phyloP scores from a whole-genome alignment of 495 filamentous ascomycete genomes.

The Apodospora peruviana region DNA sequence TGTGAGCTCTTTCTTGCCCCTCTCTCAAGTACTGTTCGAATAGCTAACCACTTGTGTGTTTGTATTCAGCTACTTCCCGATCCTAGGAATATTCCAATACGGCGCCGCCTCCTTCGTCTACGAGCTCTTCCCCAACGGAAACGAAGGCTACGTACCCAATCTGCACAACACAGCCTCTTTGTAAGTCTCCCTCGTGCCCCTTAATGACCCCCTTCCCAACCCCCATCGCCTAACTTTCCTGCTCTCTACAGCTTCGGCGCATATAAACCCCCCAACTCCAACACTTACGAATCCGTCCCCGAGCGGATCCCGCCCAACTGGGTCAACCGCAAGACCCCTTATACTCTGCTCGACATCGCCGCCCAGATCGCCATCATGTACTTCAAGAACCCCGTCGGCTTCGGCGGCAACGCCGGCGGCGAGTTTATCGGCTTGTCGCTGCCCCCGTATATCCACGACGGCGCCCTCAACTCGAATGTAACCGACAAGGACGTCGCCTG shows the following conservation, averaged over 20 bases:
- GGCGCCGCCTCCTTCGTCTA: conserved; percentile 6
- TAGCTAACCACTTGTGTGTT: no score
- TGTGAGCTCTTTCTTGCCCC: no score
- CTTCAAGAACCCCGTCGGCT: conserved; percentile 4
- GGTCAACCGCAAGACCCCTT: conserved; percentile 1
- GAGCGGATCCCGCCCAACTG: conserved; percentile 6
- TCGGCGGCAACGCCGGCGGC: conserved; percentile 4
- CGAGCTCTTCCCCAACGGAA: conserved; percentile 5
- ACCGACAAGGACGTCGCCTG: not conserved
- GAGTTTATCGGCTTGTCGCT: conserved; percentile 1
- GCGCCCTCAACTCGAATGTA: not conserved
- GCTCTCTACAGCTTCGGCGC: no score
- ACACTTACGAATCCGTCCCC: conserved; percentile 1
- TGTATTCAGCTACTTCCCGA: conserved; percentile 8
- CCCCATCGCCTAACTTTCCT: no score
- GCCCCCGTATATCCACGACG: conserved; percentile 3
- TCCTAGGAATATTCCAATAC: conserved; percentile 6
- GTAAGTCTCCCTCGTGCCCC: not conserved
- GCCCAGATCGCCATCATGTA: conserved; percentile 5
- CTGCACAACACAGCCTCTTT: conserved; percentile 8
- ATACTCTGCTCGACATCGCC: conserved; percentile 2
- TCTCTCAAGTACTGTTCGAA: no score
- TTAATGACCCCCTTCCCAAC: not conserved
- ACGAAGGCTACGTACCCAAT: conserved; percentile 6
- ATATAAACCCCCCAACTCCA: no score